These are phyloP conservation scores for Chiua virens DNA, from an alignment of 768 basidiomycete genomes.

Conservation along the genomic window DNA sequence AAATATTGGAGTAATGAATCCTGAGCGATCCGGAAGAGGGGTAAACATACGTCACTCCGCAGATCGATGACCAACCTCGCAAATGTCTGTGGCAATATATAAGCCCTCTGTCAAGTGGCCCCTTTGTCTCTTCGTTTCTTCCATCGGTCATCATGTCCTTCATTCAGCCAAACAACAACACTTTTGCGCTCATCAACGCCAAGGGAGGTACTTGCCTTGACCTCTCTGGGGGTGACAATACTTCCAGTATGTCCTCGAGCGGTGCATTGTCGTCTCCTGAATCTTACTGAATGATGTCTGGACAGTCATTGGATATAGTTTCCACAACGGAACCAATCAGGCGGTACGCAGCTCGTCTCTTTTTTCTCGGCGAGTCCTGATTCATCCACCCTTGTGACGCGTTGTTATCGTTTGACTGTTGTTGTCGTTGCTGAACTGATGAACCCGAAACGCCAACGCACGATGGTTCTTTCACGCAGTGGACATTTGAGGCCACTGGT, in stretches of 20 bases:
- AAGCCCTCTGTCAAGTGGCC: no score
- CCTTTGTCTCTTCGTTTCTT: neutral
- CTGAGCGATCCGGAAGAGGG: no score
- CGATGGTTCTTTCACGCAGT: slow-evolving; percentile 33
- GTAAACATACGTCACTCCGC: neutral
- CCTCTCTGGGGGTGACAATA: slow-evolving; percentile 52
- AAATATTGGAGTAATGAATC: no score
- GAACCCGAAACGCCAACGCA: no score
- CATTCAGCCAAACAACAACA: slow-evolving; percentile 35
- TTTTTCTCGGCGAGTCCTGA: no score
- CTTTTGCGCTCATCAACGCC: slow-evolving; percentile 50
- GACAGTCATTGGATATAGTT: slow-evolving; percentile 50
- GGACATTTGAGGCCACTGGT: slow-evolving; percentile 38
- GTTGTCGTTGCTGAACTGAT: no score
- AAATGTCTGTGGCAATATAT: neutral
- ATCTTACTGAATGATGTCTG: neutral
- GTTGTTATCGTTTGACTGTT: no score
- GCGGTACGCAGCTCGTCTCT: slow-evolving; percentile 30
- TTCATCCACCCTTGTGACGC: no score
- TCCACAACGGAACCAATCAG: slow-evolving; percentile 48
- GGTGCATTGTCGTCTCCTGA: neutral
- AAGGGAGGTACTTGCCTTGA: slow-evolving; percentile 54
- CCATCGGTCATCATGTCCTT: slow-evolving; percentile 11
- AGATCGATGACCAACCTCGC: neutral
- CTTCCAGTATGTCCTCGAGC: slow-evolving; percentile 37